Evolutionary conservation across 2,329 filamentous ascomycete species (phyloP).

Genomic region (Colletotrichum sp.): DNA sequence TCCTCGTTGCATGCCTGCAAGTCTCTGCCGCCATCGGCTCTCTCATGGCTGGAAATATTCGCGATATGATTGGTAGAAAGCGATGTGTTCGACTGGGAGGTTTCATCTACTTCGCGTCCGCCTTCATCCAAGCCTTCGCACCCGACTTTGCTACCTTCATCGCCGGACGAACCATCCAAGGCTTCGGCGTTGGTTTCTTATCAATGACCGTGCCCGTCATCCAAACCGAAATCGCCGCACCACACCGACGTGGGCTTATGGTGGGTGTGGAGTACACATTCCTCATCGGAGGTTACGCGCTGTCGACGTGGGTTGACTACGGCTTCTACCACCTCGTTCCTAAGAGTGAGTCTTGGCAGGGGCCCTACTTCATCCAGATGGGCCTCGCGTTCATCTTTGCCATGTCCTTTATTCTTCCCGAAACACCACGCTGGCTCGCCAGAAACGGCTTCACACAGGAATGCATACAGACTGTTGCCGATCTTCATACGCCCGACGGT

Average conservation of each 20-base stretch:
- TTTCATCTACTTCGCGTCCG: background rate
- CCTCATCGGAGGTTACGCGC: background rate
- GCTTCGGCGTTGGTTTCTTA: accelerated
- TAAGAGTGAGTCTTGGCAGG: background rate
- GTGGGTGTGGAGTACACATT: background rate
- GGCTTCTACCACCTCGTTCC: background rate
- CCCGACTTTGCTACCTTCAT: background rate
- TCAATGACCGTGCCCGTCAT: background rate
- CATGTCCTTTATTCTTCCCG: background rate
- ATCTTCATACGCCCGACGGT: background rate
- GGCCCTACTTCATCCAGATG: background rate
- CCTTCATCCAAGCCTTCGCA: background rate
- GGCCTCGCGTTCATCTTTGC: background rate
- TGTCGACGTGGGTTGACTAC: background rate
- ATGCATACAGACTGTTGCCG: background rate
- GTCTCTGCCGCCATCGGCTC: background rate
- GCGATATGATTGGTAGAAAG: background rate
- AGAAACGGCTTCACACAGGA: background rate
- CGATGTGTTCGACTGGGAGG: background rate
- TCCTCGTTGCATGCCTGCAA: background rate
- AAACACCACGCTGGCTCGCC: background rate
- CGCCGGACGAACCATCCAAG: background rate
- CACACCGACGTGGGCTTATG: background rate
- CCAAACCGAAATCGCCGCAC: background rate
- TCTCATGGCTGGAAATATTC: background rate